Evolutionary conservation across 108 stramenopile genomes (phyloP).

Genomic region (Skeletonema costatum): DNA sequence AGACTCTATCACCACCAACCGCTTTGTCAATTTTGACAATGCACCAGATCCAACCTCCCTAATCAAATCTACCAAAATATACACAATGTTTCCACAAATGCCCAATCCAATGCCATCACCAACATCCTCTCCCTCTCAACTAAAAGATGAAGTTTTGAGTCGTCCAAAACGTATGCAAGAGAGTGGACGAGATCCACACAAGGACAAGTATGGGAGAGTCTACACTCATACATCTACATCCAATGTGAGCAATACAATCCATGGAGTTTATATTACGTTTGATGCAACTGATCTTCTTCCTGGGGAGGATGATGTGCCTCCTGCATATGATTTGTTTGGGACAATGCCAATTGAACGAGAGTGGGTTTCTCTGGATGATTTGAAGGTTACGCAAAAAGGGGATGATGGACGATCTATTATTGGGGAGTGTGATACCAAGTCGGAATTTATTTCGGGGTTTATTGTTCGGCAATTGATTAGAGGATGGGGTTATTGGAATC

Average conservation of each 20-base stretch:
- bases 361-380: slow-evolving; percentile 27
- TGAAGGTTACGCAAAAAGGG: slow-evolving; percentile 9
- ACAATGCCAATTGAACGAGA: slow-evolving; percentile 7
- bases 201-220: slow-evolving; percentile 29
- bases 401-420: background rate
- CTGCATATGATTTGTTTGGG: slow-evolving; percentile 40
- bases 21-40: slow-evolving; percentile 10
- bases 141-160: slow-evolving; percentile 26
- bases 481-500: slow-evolving; percentile 33
- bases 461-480: slow-evolving; percentile 37
- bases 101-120: slow-evolving; percentile 42
- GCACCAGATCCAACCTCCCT: slow-evolving; percentile 8
- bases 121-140: slow-evolving; percentile 16
- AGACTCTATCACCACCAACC: background rate
- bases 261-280: slow-evolving; percentile 39
- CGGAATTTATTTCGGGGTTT: slow-evolving; percentile 41
- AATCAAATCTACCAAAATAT: slow-evolving; percentile 19
- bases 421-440: slow-evolving; percentile 25
- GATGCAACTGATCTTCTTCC: slow-evolving; percentile 24
- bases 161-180: slow-evolving; percentile 28
- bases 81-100: slow-evolving; percentile 54
- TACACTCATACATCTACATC: slow-evolving; percentile 45
- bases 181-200: slow-evolving; percentile 33
- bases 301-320: slow-evolving; percentile 4
- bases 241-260: slow-evolving; percentile 48